Evolutionary conservation across 306 rosid genomes (phyloP).

Genomic region (Benincasa hispida): DNA sequence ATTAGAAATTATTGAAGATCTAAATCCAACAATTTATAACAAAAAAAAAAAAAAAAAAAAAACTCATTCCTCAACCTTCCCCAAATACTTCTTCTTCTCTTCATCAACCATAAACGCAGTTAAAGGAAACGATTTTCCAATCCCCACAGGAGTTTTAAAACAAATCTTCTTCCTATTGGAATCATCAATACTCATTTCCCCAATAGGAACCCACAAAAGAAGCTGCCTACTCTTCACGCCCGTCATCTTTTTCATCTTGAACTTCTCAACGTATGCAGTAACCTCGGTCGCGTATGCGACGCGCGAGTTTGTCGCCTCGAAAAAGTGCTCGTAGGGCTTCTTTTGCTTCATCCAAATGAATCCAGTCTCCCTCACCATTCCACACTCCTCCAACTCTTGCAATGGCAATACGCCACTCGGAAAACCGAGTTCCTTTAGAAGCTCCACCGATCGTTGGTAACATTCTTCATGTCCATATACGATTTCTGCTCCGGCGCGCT

Average conservation of each 20-base stretch:
- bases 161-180: constrained; percentile 25
- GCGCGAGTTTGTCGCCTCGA: constrained; percentile 24
- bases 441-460: constrained; percentile 31
- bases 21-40: background rate
- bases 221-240: constrained; percentile 71
- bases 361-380: constrained; percentile 58
- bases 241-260: constrained; percentile 66
- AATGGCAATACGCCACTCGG: constrained; percentile 66
- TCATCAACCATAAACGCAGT: constrained; percentile 51
- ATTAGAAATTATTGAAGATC: too few species aligned
- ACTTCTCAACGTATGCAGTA: constrained; percentile 60
- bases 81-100: constrained; percentile 35
- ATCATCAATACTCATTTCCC: constrained; percentile 60
- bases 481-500: constrained; percentile 54
- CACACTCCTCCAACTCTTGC: constrained; percentile 64
- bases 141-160: constrained; percentile 62
- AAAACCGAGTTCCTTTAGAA: constrained; percentile 54
- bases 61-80: constrained; percentile 7
- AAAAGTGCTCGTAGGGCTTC: constrained; percentile 57
- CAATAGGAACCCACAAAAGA: constrained; percentile 57
- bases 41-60: background rate
- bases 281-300: constrained; percentile 67
- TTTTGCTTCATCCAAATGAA: constrained; percentile 79
- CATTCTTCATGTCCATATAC: constrained; percentile 52
- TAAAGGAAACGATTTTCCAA: constrained; percentile 52